These are phyloP conservation scores for Acer negundo DNA, from an alignment of 345 rosid genomes.

Conservation along the genomic window DNA sequence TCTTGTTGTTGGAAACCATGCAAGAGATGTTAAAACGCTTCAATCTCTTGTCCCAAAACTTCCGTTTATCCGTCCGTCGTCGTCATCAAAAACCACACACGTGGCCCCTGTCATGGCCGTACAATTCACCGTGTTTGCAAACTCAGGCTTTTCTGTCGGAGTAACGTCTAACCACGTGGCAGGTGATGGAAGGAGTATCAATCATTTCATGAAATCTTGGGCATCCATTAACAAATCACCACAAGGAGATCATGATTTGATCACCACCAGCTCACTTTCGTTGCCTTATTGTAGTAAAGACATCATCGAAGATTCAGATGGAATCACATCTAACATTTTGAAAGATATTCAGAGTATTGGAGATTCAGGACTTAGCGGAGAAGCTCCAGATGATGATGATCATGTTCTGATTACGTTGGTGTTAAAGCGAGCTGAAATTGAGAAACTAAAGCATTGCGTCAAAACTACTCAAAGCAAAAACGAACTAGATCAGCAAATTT, in stretches of 20 bases:
- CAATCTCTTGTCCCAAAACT: slow-evolving; percentile 34
- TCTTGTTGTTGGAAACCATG: slow-evolving; percentile 20
- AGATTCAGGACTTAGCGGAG: too few relatives aligned
- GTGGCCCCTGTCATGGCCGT: slow-evolving; percentile 27
- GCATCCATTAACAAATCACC: slow-evolving; percentile 14
- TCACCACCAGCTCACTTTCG: background rate
- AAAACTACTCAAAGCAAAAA: background rate
- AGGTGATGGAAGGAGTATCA: slow-evolving; percentile 42
- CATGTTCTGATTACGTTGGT: slow-evolving; percentile 33
- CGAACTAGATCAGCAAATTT: background rate
- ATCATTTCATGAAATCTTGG: slow-evolving; percentile 51
- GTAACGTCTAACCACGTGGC: slow-evolving; percentile 29
- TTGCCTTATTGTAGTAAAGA: slow-evolving; percentile 26
- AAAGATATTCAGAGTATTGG: slow-evolving; percentile 3
- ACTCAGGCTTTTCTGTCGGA: slow-evolving; percentile 38
- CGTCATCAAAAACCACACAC: background rate
- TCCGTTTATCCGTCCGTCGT: background rate
- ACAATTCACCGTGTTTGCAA: slow-evolving; percentile 45
- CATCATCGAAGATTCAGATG: slow-evolving; percentile 30
- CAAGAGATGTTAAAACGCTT: slow-evolving; percentile 18
- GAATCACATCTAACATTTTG: slow-evolving; percentile 18
- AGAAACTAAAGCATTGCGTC: slow-evolving; percentile 30
- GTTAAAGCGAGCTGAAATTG: slow-evolving; percentile 10
- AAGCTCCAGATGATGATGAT: too few relatives aligned
- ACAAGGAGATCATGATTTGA: background rate